Evolutionary conservation across 768 basidiomycete species (phyloP), one percentile per base, ranked within the genome.

Genomic region (Leccinum incarnatum): DNA sequence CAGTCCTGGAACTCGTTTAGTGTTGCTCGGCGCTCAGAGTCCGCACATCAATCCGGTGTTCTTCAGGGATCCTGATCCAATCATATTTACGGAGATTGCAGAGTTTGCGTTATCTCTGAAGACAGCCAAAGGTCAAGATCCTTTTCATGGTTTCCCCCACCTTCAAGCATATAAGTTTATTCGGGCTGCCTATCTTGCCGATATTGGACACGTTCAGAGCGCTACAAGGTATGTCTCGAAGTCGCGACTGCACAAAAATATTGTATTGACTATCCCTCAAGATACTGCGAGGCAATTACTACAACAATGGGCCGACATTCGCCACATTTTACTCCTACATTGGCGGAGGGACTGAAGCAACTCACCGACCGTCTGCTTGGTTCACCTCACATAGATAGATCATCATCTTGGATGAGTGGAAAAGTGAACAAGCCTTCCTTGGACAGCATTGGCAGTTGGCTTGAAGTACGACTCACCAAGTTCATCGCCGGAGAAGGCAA

Each of bases 401-500:
- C 83, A 2, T 82, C 81, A 11, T 93, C 91, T 0, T 97, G 94
- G 94, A 93, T 94, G 56, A 79, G 84, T 12, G 81, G 84, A n/a
- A 95, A 93, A 70, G 79, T 95, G 62, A 81, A 86, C 36, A 94
- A 95, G 66, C 95, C 97, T 2, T 96, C 91, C 60, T 80, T 98
- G 49, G 95, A 98, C 70, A 88, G 87, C 34, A 85, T 98, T 51
- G 91, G 95, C 27, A 88, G 86, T 47, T 98, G 95, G 89, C 79
- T 98, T 25, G 96, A 94, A 74, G 89, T 91, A 12, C 84, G 90
- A 17, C 84, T 99, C 68, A 93, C 93, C 15, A 95, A 95, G 69
- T 87, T 99, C 65, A 94, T 99, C 59, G 92, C 95, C 9, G 97
- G 96, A 2, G 95, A 97, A 53, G 83, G 79, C n/a, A 89, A 89